phyloP scores from a whole-genome alignment of 495 filamentous ascomycete genomes.

The Neurospora discreta region DNA sequence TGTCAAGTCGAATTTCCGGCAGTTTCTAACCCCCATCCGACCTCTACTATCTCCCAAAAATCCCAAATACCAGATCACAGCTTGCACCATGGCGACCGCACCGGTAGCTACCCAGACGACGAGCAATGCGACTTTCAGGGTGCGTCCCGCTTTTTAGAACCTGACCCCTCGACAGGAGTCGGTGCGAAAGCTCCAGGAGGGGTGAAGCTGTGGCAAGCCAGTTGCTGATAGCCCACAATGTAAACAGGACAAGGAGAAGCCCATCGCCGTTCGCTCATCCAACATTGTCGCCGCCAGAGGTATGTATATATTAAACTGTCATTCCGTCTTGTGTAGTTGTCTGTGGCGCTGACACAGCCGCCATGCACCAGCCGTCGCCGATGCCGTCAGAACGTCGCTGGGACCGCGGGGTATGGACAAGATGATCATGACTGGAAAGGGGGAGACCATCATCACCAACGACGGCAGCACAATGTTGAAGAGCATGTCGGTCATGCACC shows the following conservation, averaged over 20 bases:
- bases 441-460: constrained; percentile 97
- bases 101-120: constrained; percentile 39
- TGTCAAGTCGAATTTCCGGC: constrained; percentile 4
- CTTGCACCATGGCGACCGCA: constrained; percentile 54
- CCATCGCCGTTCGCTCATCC: constrained; percentile 81
- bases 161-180: not conserved
- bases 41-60: constrained; percentile 7
- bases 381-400: constrained; percentile 78
- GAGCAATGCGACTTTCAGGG: constrained; percentile 72
- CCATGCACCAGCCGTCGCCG: constrained; percentile 64
- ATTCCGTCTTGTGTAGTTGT: not conserved
- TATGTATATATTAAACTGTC: too few species aligned
- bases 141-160: constrained; percentile 23
- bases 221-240: constrained; percentile 29
- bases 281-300: constrained; percentile 97
- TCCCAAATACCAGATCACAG: constrained; percentile 1
- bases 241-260: constrained; percentile 92
- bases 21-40: not conserved
- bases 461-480: constrained; percentile 98
- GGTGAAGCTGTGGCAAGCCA: not conserved
- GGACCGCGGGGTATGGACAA: constrained; percentile 77
- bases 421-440: constrained; percentile 96
- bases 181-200: not conserved
- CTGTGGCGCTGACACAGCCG: not conserved
- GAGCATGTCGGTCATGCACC: constrained; percentile 98